phyloP scores from a whole-genome alignment of 2,329 filamentous ascomycete species.

The Lecanoromycetidae sp. region DNA sequence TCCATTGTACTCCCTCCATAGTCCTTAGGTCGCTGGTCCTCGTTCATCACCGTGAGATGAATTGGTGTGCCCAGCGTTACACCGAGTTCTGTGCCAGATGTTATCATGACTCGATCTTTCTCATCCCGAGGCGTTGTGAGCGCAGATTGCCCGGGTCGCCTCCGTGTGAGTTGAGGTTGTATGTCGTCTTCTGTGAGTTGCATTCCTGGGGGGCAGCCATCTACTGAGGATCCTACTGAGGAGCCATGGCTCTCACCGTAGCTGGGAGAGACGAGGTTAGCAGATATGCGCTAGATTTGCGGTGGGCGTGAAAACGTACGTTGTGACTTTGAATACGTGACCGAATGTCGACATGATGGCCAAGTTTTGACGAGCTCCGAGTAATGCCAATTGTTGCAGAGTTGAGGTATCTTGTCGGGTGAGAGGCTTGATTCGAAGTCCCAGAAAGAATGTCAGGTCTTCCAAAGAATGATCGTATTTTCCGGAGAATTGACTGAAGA shows the following conservation, averaged over 20 bases:
- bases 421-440: too few relatives aligned
- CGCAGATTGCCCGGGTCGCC: constrained; percentile 75
- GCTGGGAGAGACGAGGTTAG: constrained; percentile 30
- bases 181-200: constrained; percentile 74
- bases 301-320: constrained; percentile 41
- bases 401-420: neutral
- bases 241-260: constrained; percentile 85
- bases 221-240: constrained; percentile 88
- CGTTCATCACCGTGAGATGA: constrained; percentile 72
- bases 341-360: constrained; percentile 76
- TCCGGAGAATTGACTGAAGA: too few relatives aligned
- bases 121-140: constrained; percentile 89
- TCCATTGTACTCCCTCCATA: constrained; percentile 87
- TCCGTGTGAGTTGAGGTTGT: constrained; percentile 85
- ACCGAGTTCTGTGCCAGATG: constrained; percentile 84
- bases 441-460: too few relatives aligned
- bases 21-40: constrained; percentile 86
- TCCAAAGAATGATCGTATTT: too few relatives aligned
- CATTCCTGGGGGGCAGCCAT: constrained; percentile 81
- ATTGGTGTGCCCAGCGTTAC: constrained; percentile 86
- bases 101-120: constrained; percentile 81
- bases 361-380: neutral
- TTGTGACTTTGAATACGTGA: constrained; percentile 67
- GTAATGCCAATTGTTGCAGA: neutral
- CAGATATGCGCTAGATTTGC: neutral